Conservation (phyloP, 441 rosid species). For the Populus hybrid region DNA sequence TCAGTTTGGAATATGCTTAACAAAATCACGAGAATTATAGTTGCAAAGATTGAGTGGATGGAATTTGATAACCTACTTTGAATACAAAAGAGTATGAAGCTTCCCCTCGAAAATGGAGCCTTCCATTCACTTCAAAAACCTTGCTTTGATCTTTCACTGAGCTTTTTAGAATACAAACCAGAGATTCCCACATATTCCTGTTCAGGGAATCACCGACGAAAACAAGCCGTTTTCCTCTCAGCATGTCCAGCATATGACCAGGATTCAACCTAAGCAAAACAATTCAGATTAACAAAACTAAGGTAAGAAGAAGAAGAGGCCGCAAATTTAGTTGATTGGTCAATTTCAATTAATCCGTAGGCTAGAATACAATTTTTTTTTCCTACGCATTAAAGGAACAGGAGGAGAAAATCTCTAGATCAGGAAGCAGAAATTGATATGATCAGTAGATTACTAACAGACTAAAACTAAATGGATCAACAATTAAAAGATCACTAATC, state of each 20-base stretch:
- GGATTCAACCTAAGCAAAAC: slow-evolving; percentile 51
- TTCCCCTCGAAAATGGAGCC: slow-evolving; percentile 64
- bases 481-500: too few species aligned
- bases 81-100: slow-evolving; percentile 76
- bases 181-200: slow-evolving; percentile 97
- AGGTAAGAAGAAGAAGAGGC: neutral
- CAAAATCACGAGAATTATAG: neutral
- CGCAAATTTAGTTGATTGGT: neutral
- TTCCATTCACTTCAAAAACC: slow-evolving; percentile 75
- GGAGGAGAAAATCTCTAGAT: neutral
- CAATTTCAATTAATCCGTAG: neutral
- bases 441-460: neutral
- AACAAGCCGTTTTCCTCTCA: slow-evolving; percentile 77
- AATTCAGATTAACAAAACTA: neutral
- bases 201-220: slow-evolving; percentile 90
- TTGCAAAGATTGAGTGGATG: neutral
- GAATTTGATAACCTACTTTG: slow-evolving; percentile 37
- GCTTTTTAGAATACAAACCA: slow-evolving; percentile 73
- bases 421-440: neutral
- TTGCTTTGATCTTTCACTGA: slow-evolving; percentile 53
- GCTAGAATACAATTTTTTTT: too few species aligned
- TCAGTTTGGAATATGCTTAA: neutral
- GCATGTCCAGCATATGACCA: slow-evolving; percentile 53
- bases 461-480: neutral
- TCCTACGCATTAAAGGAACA: neutral